Evolutionary conservation across 1,284 basidiomycete genomes (phyloP), one percentile per base, ranked within the genome.

Genomic region (Cryptococcus floricola): DNA sequence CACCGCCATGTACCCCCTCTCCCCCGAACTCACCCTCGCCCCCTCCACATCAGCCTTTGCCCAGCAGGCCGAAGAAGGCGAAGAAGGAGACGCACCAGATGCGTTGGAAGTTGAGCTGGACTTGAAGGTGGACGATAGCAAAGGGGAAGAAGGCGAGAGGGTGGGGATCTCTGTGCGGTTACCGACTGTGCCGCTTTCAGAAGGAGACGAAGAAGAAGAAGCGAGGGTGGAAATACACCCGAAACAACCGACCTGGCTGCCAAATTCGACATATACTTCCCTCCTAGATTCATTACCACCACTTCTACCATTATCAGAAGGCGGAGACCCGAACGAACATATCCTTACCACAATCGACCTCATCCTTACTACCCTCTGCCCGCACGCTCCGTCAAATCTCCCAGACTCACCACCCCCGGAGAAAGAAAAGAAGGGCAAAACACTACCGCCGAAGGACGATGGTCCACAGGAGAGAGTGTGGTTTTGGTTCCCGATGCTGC

Each of bases 401-500:
- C 34, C 43, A n/a, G 27, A 48, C 7, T 37, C 39, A 5, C 46
- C 38, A 18, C 6, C 9, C 23, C 23, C 13, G 39, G 39, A 34
- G 23, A 27, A 44, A 25, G 14, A 18, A 10, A 16, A 27, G 43
- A 16, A 27, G 39, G 31, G 49, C n/a, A 37, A 52, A 27, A 34
- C 31, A 34, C 31, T 34, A 34, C 31, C 6, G 5, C 31, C 31
- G 31, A 38, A 14, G 39, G 39, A 52, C 16, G 25, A 31, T 34
- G n/a, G 46, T 23, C 52, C 8, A 46, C 73, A 12, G 2, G 66
- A 71, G 39, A 58, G 75, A 8, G 71, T 74, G 1, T 78, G 76
- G 76, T 76, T 76, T 57, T 77, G 76, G 75, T 73, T 78, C 50
- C 77, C 77, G 5, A 69, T 68, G 3, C 51, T 80, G 1, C 72